Evolutionary conservation across 345 rosid species (phyloP), one percentile per base, ranked within the genome.

Genomic region (Microcos paniculata): DNA sequence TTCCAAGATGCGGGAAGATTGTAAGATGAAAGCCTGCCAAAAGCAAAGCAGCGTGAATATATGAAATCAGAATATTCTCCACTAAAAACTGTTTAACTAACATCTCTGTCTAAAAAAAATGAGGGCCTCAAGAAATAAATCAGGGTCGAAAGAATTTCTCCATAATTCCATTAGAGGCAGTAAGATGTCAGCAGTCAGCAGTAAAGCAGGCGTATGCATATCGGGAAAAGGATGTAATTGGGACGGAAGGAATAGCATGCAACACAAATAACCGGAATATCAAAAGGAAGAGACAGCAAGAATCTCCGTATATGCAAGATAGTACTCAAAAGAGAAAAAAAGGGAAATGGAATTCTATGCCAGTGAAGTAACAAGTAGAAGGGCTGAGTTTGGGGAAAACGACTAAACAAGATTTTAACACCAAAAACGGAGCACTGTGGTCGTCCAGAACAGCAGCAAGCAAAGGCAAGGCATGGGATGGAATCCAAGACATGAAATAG

Each of bases 291-390:
- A 21, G 74, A 71, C 63, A 35, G 51, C 35, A 38, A 56, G 75
- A 55, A 71, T 71, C 16, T 71, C 51, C 64, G 1, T 56, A 19
- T n/a, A n/a, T n/a, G n/a, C n/a, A n/a, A n/a, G n/a, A n/a, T n/a
- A n/a, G n/a, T n/a, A n/a, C n/a, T n/a, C n/a, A 35, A 35, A 2
- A 71, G 63, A 56, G 23, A 38, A 56, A 71, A 53, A 71, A 70
- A 35, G 28, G 18, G 1, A 48, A 68, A 65, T 28, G 8, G 16
- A 19, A 51, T 11, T 3, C 18, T 4, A 64, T 40, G 8, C 40
- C n/a, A n/a, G 42, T n/a, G 26, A 35, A 35, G 23, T n/a, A 26
- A 8, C 59, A 55, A 55, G 59, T 23, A 10, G 28, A 55, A 55
- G 30, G 9, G 10, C 1, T 55, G 28, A 70, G 10, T 16, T 30